Evolutionary conservation across 805 yeast genomes (phyloP).

Genomic region (Yarrowia deformans): DNA sequence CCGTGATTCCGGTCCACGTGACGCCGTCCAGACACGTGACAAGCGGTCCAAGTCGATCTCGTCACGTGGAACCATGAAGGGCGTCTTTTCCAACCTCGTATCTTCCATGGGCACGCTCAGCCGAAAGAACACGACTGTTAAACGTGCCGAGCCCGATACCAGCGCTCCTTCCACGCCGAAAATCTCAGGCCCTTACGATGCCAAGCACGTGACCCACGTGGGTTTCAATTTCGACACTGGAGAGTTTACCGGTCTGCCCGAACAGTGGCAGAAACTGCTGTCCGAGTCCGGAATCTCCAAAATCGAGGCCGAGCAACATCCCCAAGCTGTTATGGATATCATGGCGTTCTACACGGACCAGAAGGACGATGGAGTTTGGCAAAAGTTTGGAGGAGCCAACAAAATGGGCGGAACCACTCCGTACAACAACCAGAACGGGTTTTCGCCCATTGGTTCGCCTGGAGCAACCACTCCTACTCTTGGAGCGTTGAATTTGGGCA

Average conservation of each 20-base stretch:
- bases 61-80: conserved; percentile 23
- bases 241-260: conserved; percentile 88
- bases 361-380: conserved; percentile 47
- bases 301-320: conserved; percentile 87
- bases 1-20: neutral
- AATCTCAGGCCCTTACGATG: conserved; percentile 91
- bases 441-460: conserved; percentile 32
- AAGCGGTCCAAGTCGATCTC: conserved; percentile 24
- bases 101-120: conserved; percentile 25
- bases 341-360: conserved; percentile 71
- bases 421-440: conserved; percentile 23
- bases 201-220: conserved; percentile 93
- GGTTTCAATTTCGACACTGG: conserved; percentile 87
- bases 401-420: conserved; percentile 31
- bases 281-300: conserved; percentile 87
- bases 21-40: neutral
- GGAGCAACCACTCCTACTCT: conserved; percentile 32
- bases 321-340: conserved; percentile 92
- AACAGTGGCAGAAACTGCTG: conserved; percentile 86
- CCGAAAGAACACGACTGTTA: conserved; percentile 27
- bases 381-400: conserved; percentile 45
- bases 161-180: conserved; percentile 48
- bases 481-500: conserved; percentile 33
- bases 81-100: conserved; percentile 22
- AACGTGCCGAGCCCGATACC: neutral